Conservation (phyloP, 176 grass and related monocot genomes). For the Oryza punctata region DNA sequence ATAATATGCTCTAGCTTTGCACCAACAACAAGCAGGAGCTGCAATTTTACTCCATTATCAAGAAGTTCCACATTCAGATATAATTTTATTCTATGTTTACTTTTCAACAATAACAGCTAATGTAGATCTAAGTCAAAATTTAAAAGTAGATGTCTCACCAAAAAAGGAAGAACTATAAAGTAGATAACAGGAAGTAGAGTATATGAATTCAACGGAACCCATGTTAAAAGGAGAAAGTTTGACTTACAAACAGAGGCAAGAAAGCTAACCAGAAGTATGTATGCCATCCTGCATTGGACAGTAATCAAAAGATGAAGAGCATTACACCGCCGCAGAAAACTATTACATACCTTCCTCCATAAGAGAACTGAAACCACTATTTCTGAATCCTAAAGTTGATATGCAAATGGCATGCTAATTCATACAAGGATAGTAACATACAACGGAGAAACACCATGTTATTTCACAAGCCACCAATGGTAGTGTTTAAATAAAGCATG, state of each 20-base stretch:
- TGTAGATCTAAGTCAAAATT: constrained; percentile 3
- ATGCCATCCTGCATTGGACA: constrained; percentile 90
- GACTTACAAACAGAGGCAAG: constrained; percentile 87
- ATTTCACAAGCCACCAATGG: background rate
- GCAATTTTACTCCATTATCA: constrained; percentile 44
- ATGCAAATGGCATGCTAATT: background rate
- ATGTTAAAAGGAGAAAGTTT: background rate
- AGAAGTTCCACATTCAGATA: background rate
- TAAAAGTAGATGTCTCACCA: background rate
- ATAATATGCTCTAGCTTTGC: constrained; percentile 88
- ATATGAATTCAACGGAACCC: background rate
- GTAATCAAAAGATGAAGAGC: constrained; percentile 21
- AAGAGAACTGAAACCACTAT: background rate
- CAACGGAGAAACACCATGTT: background rate
- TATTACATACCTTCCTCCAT: constrained; percentile 21
- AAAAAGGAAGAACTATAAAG: background rate
- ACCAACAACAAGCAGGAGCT: constrained; percentile 82
- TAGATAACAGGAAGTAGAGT: background rate
- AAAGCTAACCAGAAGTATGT: constrained; percentile 96
- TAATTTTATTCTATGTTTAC: background rate
- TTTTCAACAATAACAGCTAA: background rate
- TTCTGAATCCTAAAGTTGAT: background rate
- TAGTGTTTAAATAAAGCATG: constrained; percentile 17
- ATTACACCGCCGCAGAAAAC: background rate
- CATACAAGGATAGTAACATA: background rate